Evolutionary conservation across 208 protist genomes (phyloP).

Genomic region (Endotrypanum monterogeii): DNA sequence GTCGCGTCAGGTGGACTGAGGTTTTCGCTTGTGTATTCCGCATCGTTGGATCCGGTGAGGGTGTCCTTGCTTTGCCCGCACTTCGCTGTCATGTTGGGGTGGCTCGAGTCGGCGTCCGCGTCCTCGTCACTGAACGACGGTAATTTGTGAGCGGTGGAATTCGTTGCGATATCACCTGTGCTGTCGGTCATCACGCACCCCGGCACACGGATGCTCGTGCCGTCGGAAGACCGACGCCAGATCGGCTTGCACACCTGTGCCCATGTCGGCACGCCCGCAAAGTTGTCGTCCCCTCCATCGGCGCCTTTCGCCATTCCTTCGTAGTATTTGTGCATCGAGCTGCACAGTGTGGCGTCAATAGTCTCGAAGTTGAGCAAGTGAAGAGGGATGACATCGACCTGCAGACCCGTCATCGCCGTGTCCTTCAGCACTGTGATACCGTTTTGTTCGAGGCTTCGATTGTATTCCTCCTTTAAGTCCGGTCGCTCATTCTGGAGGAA

Average conservation of each 20-base stretch:
- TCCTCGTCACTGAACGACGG: slow-evolving; percentile 5
- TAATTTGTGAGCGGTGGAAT: background rate
- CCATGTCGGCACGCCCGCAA: slow-evolving; percentile 21
- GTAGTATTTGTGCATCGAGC: slow-evolving; percentile 37
- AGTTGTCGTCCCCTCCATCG: slow-evolving; percentile 10
- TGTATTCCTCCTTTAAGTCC: slow-evolving; percentile 77
- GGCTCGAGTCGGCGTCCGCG: background rate
- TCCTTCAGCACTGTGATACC: slow-evolving; percentile 78
- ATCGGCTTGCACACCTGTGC: slow-evolving; percentile 41
- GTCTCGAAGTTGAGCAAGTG: slow-evolving; percentile 63
- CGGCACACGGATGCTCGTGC: background rate
- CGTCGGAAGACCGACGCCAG: slow-evolving; percentile 14
- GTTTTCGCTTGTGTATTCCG: background rate
- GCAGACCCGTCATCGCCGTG: slow-evolving; percentile 86
- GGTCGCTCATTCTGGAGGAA: slow-evolving; percentile 64
- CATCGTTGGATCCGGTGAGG: background rate
- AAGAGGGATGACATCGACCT: slow-evolving; percentile 84
- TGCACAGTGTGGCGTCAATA: slow-evolving; percentile 61
- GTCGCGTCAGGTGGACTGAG: background rate
- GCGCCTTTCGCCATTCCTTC: slow-evolving; percentile 7
- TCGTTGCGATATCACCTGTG: slow-evolving; percentile 6
- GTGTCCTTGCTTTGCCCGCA: background rate
- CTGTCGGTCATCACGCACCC: slow-evolving; percentile 24
- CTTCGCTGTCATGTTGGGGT: background rate
- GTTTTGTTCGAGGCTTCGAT: slow-evolving; percentile 56